Evolutionary conservation across 2,329 filamentous ascomycete species (phyloP), one percentile per base, ranked within the genome.

Genomic region (Xylaria sp.): DNA sequence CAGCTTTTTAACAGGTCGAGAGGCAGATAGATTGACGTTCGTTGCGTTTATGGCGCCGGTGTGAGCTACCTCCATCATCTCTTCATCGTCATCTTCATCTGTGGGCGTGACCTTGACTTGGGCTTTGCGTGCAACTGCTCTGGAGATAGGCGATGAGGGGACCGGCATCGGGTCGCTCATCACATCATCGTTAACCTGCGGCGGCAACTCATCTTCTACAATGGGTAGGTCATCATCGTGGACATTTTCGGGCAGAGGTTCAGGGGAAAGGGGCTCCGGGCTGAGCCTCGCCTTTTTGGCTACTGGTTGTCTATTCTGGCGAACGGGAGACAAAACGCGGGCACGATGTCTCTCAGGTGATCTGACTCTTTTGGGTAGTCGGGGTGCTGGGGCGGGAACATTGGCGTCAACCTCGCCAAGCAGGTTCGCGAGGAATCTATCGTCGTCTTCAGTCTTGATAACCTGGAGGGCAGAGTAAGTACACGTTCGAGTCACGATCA

Each of bases 361-460:
- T 79, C 92, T 92, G 72, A 94, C 85, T 47, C 90, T 82, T 80
- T 83, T 91, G 35, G 87, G 84, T 35, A 85, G 80, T 63, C 87
- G 86, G 32, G 90, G 84, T 12, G 89, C 82, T 1, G 84, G 81
- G 0, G 81, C 80, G 0, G 85, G 83, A 63, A 88, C 82, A 76
- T 96, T 97, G 59, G 88, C 88, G 78, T 98, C 93, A 64, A 99
- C 92, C 80, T 98, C 93, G 69, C 90, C 93, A 0, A 99, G 88
- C 1, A 99, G 86, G 76, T 91, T 90, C 21, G 90, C 88, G 81
- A 99, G 88, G 81, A 98, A 99, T 65, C 92, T 91, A 66, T 93
- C 92, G 76, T 98, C 95, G 73, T 93, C 95, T 74, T 94, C 91
- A 5, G 93, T 97, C 75, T 92, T 93, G 69, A 90, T 84, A 51